phyloP scores from a whole-genome alignment of 805 yeast genomes.

The Yarrowia divulgata region DNA sequence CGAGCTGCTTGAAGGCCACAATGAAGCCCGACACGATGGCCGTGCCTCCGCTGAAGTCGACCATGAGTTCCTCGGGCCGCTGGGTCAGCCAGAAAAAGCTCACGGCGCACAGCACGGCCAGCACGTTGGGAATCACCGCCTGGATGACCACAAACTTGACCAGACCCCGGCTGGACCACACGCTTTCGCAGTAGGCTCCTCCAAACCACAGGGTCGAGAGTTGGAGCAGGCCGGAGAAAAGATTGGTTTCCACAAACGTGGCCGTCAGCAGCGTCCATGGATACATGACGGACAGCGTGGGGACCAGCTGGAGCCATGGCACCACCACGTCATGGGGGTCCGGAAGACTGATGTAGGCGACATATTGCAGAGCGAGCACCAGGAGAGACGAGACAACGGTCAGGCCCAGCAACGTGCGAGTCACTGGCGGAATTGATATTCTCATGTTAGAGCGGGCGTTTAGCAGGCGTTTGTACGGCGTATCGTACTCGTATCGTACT shows the following conservation, averaged over 20 bases:
- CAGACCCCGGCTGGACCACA: conserved; percentile 67
- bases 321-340: conserved; percentile 46
- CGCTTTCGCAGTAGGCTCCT: conserved; percentile 69
- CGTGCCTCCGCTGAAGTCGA: conserved; percentile 57
- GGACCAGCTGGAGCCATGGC: conserved; percentile 60
- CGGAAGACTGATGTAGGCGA: conserved; percentile 8
- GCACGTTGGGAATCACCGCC: conserved; percentile 52
- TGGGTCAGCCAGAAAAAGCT: conserved; percentile 42
- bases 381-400: conserved; percentile 1
- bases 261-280: conserved; percentile 63
- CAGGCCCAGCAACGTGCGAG: conserved; percentile 8
- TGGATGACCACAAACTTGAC: conserved; percentile 56
- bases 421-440: conserved; percentile 24
- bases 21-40: conserved; percentile 65
- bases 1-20: conserved; percentile 70
- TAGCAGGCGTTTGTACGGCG: too few species aligned
- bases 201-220: conserved; percentile 56
- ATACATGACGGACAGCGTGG: conserved; percentile 53
- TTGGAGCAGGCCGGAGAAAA: conserved; percentile 53
- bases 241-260: conserved; percentile 56
- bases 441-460: too few species aligned
- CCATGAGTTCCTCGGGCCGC: conserved; percentile 43
- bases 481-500: too few species aligned
- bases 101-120: conserved; percentile 47
- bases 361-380: not conserved